phyloP scores from a whole-genome alignment of 2,329 filamentous ascomycete genomes.

The Westerdykella ornata region DNA sequence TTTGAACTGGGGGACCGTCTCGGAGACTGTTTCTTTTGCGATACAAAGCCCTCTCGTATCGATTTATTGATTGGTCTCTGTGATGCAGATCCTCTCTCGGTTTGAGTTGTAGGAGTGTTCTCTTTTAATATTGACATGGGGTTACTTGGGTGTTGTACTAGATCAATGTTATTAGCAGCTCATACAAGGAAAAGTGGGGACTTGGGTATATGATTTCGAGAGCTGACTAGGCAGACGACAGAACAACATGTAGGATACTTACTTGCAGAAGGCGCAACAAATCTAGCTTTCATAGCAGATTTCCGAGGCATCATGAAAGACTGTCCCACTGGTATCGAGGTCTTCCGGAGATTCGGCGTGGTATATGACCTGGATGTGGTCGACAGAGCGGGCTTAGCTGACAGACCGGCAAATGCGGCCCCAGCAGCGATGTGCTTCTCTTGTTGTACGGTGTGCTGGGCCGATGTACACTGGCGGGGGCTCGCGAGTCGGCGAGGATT shows the following conservation, averaged over 20 bases:
- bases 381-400: conserved; percentile 10
- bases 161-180: too few relatives aligned
- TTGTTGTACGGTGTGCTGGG: conserved; percentile 11
- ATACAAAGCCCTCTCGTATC: conserved; percentile 16
- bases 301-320: conserved; percentile 16
- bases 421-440: conserved; percentile 15
- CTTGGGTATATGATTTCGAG: too few relatives aligned
- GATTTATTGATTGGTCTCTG: conserved; percentile 16
- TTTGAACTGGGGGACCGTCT: conserved; percentile 15
- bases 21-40: conserved; percentile 8
- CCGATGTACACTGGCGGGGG: conserved; percentile 19
- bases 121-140: conserved; percentile 2
- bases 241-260: not conserved
- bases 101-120: conserved; percentile 8
- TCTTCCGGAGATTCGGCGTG: conserved; percentile 24
- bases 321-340: not conserved
- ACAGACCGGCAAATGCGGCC: conserved; percentile 9
- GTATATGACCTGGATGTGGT: conserved; percentile 23
- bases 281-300: conserved; percentile 8
- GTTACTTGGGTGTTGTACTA: too few relatives aligned
- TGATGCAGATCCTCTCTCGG: conserved; percentile 11
- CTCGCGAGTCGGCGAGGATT: conserved; percentile 17
- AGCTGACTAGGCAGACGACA: too few relatives aligned
- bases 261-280: not conserved
- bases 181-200: too few relatives aligned